Percentiles rank a stretch among this genome's conserved stretches.
Evolutionary conservation across 2,329 filamentous ascomycete species (phyloP).

Genomic region (Microsporum ferrugineum): DNA sequence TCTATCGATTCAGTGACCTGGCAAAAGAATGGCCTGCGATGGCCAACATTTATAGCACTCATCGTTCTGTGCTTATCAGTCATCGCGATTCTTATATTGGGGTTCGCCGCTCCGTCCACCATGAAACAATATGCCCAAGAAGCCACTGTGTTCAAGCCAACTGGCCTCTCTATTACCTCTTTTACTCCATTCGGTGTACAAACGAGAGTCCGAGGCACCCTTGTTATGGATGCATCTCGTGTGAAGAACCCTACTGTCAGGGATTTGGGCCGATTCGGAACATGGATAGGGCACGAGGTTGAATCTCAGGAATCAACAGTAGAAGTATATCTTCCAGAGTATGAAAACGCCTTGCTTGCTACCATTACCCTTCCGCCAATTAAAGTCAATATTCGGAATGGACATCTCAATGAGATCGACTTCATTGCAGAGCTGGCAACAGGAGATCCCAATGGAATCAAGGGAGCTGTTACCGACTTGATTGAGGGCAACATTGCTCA

Average conservation of each 20-base stretch:
- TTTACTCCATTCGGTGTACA: slow-evolving; percentile 68
- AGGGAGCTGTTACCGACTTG: slow-evolving; percentile 77
- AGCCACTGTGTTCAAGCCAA: slow-evolving; percentile 70
- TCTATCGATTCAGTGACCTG: background rate
- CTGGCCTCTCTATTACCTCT: slow-evolving; percentile 71
- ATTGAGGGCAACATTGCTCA: slow-evolving; percentile 63
- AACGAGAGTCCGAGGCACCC: slow-evolving; percentile 69
- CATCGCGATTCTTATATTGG: slow-evolving; percentile 60
- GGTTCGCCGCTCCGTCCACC: slow-evolving; percentile 68
- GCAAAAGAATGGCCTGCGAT: slow-evolving; percentile 39
- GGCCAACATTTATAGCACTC: slow-evolving; percentile 70
- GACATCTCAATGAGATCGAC: slow-evolving; percentile 64
- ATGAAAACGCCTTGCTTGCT: slow-evolving; percentile 64
- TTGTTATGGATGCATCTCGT: slow-evolving; percentile 65
- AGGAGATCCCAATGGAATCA: slow-evolving; percentile 65
- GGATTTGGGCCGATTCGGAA: slow-evolving; percentile 63
- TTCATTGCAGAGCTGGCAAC: slow-evolving; percentile 65
- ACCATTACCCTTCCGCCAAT: slow-evolving; percentile 65
- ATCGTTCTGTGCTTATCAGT: slow-evolving; percentile 50
- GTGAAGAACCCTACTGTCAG: slow-evolving; percentile 61
- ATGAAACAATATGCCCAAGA: slow-evolving; percentile 79
- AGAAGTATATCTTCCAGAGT: slow-evolving; percentile 70
- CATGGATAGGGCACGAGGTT: slow-evolving; percentile 66
- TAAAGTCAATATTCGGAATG: slow-evolving; percentile 64
- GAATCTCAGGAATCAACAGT: slow-evolving; percentile 63